A percentile compares a stretch with the other conserved stretches of the same genome.
These are phyloP conservation scores for Tetraselmis striata DNA, from an alignment of 139 green algal genomes.

Conservation along the genomic window DNA sequence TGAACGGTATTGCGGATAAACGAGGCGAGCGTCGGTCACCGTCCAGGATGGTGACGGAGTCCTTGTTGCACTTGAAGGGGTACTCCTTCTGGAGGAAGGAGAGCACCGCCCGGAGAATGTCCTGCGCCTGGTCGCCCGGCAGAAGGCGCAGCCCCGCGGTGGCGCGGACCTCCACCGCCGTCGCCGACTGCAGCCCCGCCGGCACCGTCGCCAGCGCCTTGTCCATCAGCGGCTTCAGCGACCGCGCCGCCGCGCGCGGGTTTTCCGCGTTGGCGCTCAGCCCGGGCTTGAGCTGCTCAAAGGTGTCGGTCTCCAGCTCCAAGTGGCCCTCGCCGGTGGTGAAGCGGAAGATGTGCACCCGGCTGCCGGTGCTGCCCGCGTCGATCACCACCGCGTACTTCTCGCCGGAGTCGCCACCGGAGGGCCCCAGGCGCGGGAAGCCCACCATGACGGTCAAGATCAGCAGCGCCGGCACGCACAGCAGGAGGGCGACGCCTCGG, in stretches of 20 bases:
- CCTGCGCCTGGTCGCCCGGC: slow-evolving; percentile 71
- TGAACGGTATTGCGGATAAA: no score
- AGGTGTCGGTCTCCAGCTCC: slow-evolving; percentile 74
- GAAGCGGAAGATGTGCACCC: slow-evolving; percentile 95
- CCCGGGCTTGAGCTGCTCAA: slow-evolving; percentile 90
- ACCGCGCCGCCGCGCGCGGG: slow-evolving; percentile 65
- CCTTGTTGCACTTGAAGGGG: slow-evolving; percentile 56
- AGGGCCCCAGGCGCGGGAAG: slow-evolving; percentile 31
- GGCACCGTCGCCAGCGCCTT: slow-evolving; percentile 77
- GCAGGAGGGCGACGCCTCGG: slow-evolving; percentile 48
- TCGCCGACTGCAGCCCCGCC: slow-evolving; percentile 43
- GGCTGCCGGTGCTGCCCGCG: slow-evolving; percentile 88
- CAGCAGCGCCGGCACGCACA: slow-evolving; percentile 56
- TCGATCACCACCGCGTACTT: slow-evolving; percentile 90
- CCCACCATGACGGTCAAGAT: slow-evolving; percentile 51
- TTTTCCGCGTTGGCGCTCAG: slow-evolving; percentile 75
- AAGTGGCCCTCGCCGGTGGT: slow-evolving; percentile 25
- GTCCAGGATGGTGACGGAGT: slow-evolving; percentile 58
- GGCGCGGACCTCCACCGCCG: slow-evolving; percentile 76
- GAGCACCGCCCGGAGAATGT: slow-evolving; percentile 74
- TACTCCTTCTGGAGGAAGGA: slow-evolving; percentile 41
- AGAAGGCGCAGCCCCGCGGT: slow-evolving; percentile 93
- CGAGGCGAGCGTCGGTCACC: no score
- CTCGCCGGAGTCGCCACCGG: slow-evolving; percentile 3
- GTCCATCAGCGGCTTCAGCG: slow-evolving; percentile 75